Conservation (phyloP, 1,284 basidiomycete genomes). For the Trichosporon inkin region DNA sequence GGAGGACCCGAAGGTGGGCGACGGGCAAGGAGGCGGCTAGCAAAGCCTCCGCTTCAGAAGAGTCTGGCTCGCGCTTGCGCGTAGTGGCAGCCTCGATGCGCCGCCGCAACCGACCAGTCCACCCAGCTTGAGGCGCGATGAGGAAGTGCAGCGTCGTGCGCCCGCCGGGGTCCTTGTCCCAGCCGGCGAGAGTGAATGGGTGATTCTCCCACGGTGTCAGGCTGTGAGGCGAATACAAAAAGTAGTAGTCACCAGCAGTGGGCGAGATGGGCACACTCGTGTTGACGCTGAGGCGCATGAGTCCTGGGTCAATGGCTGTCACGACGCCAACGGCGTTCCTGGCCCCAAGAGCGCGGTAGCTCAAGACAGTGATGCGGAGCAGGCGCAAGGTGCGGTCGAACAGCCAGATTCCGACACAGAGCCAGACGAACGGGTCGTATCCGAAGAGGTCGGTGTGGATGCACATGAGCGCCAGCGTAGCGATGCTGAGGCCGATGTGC, state of each 20-base stretch:
- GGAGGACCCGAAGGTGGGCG: constrained; percentile 16
- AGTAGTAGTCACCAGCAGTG: constrained; percentile 33
- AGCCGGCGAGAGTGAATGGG: constrained; percentile 33
- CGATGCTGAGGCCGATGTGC: constrained; percentile 34
- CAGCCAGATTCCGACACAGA: constrained; percentile 31
- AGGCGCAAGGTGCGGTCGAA: constrained; percentile 33
- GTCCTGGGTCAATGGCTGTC: constrained; percentile 20
- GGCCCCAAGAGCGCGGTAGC: constrained; percentile 19
- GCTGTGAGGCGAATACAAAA: constrained; percentile 29
- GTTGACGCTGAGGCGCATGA: constrained; percentile 29
- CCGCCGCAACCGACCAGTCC: constrained; percentile 17
- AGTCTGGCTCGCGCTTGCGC: background rate
- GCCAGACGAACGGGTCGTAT: constrained; percentile 28
- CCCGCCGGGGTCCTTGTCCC: constrained; percentile 13
- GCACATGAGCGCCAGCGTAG: constrained; percentile 24
- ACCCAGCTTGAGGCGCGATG: constrained; percentile 27
- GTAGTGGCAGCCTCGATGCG: constrained; percentile 8
- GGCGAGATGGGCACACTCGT: constrained; percentile 24
- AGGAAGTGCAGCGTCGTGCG: constrained; percentile 28
- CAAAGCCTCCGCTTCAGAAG: background rate
- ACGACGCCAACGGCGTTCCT: constrained; percentile 21
- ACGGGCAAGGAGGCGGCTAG: too few species aligned
- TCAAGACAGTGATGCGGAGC: constrained; percentile 25
- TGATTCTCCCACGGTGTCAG: constrained; percentile 36
- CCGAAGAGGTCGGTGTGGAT: constrained; percentile 29